Conservation (phyloP, 148 eudicot species). For the Nepenthes gracilis region DNA sequence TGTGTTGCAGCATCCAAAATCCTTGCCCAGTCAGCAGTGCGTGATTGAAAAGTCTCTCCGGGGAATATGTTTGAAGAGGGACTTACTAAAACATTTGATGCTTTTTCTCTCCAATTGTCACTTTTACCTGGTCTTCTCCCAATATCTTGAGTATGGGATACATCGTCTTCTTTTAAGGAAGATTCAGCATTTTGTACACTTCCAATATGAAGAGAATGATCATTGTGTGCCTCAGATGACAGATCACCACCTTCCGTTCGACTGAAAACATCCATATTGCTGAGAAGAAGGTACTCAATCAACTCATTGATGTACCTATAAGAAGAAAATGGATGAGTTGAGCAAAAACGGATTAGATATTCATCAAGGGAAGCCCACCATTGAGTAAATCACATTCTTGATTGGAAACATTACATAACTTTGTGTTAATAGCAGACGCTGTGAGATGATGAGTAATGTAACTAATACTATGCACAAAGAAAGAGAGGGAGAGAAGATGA, state of each 20-base stretch:
- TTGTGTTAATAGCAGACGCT: too few species aligned
- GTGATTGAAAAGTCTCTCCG: conserved; percentile 39
- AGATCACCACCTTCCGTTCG: conserved; percentile 20
- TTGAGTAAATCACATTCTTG: too few species aligned
- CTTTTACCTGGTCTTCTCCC: conserved; percentile 13
- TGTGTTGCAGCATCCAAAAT: conserved; percentile 86
- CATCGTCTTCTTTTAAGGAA: conserved; percentile 10
- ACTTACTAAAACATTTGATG: conserved; percentile 25
- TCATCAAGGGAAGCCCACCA: too few species aligned
- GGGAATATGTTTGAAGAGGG: conserved; percentile 15
- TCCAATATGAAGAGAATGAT: conserved; percentile 22
- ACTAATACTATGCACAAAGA: too few species aligned
- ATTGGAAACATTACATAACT: too few species aligned
- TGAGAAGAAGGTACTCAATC: conserved; percentile 65
- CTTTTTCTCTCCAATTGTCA: conserved; percentile 18
- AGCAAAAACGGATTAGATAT: neutral
- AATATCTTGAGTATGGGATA: conserved; percentile 23
- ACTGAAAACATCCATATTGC: conserved; percentile 29
- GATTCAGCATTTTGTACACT: conserved; percentile 20
- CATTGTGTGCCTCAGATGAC: conserved; percentile 26
- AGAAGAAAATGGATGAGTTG: neutral
- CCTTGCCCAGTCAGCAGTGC: conserved; percentile 75
- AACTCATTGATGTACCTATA: conserved; percentile 81
- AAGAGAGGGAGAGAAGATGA: too few species aligned
- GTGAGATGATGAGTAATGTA: too few species aligned